phyloP scores from a whole-genome alignment of 2,329 filamentous ascomycete species.

The Colletotrichum ledebouriae region DNA sequence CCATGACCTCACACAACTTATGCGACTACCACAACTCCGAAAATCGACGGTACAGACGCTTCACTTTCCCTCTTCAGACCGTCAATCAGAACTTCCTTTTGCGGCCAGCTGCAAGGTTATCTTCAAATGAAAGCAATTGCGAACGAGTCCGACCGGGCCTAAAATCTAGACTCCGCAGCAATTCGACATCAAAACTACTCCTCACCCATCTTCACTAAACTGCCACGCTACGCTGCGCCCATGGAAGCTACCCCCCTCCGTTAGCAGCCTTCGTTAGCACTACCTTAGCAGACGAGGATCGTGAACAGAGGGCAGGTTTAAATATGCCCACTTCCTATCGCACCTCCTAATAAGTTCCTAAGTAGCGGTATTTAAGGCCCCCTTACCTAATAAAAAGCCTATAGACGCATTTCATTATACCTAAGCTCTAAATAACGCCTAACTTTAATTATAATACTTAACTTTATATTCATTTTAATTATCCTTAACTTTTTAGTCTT shows the following conservation, averaged over 20 bases:
- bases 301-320: conserved; percentile 1
- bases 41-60: conserved; percentile 5
- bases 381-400: too few species aligned
- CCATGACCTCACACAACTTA: conserved; percentile 7
- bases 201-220: conserved; percentile 23
- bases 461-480: too few species aligned
- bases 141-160: conserved; percentile 10
- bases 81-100: neutral
- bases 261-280: too few species aligned
- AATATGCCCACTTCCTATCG: conserved; percentile 11
- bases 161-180: conserved; percentile 37
- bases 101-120: neutral
- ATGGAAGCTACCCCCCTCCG: neutral
- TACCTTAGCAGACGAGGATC: conserved; percentile 15
- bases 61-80: neutral
- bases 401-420: too few species aligned
- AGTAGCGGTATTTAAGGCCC: too few species aligned
- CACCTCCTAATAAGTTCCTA: too few species aligned
- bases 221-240: conserved; percentile 6
- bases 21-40: conserved; percentile 3
- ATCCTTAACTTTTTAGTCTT: too few species aligned
- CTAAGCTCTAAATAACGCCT: too few species aligned
- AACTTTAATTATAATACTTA: too few species aligned
- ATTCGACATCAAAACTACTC: neutral
- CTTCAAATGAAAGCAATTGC: neutral